A percentile compares a stretch with the other conserved stretches of the same genome.
phyloP scores from a whole-genome alignment of 2,329 filamentous ascomycete genomes.

The Ophiostoma australiae region DNA sequence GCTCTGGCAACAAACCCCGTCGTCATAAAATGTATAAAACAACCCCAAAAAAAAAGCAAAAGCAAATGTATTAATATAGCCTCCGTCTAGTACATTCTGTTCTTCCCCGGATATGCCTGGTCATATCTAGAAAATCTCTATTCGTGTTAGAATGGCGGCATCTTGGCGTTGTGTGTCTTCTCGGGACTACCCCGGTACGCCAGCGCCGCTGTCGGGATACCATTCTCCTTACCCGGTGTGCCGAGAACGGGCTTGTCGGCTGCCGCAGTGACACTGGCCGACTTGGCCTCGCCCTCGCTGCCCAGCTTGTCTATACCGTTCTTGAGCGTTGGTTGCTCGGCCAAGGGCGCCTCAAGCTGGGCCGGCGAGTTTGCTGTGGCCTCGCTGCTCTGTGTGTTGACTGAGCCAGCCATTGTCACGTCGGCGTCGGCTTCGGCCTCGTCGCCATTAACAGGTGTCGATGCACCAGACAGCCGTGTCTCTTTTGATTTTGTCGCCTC shows the following conservation, averaged over 20 bases:
- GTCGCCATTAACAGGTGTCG: constrained; percentile 21
- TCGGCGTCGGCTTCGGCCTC: constrained; percentile 16
- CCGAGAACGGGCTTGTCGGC: not conserved
- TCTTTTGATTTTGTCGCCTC: not conserved
- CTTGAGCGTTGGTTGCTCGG: not conserved
- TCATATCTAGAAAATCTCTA: not conserved
- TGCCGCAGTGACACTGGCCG: not conserved
- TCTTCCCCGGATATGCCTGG: not conserved
- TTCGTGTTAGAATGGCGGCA: not conserved
- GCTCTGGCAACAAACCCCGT: not conserved
- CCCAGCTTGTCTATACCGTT: not conserved
- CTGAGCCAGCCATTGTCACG: constrained; percentile 21
- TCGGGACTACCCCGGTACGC: constrained; percentile 60
- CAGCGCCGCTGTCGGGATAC: constrained; percentile 37
- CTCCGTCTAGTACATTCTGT: constrained; percentile 6
- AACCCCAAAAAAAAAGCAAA: not conserved
- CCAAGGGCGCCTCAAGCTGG: not conserved
- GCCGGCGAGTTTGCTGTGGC: constrained; percentile 22
- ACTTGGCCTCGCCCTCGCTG: constrained; percentile 10
- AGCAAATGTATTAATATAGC: not conserved
- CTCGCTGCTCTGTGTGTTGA: constrained; percentile 22
- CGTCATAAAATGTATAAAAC: not conserved
- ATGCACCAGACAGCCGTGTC: constrained; percentile 18
- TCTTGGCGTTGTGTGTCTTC: constrained; percentile 41
- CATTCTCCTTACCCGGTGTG: constrained; percentile 28